Evolutionary conservation across 495 filamentous ascomycete species (phyloP).

Genomic region (Lasiosphaeria miniovina): DNA sequence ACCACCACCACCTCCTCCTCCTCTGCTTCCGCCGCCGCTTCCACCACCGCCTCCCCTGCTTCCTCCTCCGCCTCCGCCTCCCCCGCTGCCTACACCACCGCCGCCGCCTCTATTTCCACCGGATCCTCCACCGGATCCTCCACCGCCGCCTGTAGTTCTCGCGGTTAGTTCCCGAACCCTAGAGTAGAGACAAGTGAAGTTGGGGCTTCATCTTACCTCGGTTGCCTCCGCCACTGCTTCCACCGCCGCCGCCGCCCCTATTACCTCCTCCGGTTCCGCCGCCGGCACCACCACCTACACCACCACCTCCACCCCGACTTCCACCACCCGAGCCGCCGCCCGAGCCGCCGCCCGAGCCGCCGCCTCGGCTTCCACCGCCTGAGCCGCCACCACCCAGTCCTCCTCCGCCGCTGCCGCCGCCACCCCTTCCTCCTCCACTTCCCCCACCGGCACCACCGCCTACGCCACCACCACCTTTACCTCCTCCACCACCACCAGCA

Average conservation of each 20-base stretch:
- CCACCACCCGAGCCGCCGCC: neutral
- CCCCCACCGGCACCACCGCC: constrained; percentile 12
- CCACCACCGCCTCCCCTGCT: constrained; percentile 10
- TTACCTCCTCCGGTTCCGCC: constrained; percentile 6
- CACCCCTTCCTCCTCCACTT: constrained; percentile 1
- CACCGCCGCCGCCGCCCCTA: constrained; percentile 5
- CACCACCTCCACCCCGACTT: constrained; percentile 3
- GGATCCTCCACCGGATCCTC: constrained; percentile 2
- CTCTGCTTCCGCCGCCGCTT: constrained; percentile 5
- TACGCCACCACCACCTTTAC: constrained; percentile 5
- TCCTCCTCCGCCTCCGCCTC: constrained; percentile 2
- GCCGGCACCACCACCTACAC: neutral
- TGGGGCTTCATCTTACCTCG: too few species aligned
- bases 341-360: constrained; percentile 3
- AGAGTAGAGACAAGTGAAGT: neutral
- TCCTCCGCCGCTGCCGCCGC: constrained; percentile 6
- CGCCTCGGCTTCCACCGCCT: constrained; percentile 6
- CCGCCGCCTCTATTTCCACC: constrained; percentile 6
- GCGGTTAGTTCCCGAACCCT: neutral
- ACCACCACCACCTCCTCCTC: constrained; percentile 2
- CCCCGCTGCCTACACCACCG: constrained; percentile 3
- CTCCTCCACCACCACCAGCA: neutral
- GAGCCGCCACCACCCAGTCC: constrained; percentile 9
- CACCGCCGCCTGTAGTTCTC: constrained; percentile 2
- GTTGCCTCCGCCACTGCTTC: constrained; percentile 3